Conservation (phyloP, 2,329 filamentous ascomycete species). For the Ceratocystis harringtonii region DNA sequence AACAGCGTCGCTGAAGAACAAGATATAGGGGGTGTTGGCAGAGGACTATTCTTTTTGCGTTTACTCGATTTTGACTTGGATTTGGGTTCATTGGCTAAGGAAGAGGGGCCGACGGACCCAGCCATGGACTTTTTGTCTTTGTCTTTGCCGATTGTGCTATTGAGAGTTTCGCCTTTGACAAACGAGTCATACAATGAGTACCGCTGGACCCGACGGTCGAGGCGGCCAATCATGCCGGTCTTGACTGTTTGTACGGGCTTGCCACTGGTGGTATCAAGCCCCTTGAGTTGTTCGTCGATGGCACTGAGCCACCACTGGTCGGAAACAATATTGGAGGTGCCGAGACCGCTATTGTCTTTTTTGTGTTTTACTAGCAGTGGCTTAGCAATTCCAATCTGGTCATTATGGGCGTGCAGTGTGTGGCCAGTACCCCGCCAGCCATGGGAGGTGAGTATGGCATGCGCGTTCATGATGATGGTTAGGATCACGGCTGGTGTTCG, state of each 20-base stretch:
- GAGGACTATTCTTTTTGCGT: neutral
- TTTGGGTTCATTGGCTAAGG: constrained; percentile 3
- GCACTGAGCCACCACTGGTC: constrained; percentile 98
- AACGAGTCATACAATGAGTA: constrained; percentile 70
- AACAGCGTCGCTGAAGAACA: neutral
- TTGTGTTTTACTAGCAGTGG: constrained; percentile 75
- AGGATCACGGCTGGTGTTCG: neutral
- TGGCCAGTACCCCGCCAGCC: constrained; percentile 86
- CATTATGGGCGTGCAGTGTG: constrained; percentile 62
- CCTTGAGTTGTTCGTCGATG: constrained; percentile 79
- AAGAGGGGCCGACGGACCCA: constrained; percentile 7
- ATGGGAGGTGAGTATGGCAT: constrained; percentile 66
- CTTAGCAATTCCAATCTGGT: constrained; percentile 61
- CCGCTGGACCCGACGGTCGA: constrained; percentile 38
- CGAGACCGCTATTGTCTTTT: constrained; percentile 64
- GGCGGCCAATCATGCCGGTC: constrained; percentile 39
- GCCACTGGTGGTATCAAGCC: constrained; percentile 50
- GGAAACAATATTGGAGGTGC: constrained; percentile 53
- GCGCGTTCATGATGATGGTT: constrained; percentile 53
- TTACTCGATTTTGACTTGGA: neutral
- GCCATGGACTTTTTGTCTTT: neutral
- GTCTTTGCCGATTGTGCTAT: constrained; percentile 45
- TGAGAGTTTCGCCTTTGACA: constrained; percentile 62
- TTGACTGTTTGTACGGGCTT: constrained; percentile 41
- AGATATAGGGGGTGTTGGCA: neutral